Evolutionary conservation across 164 flowering plant genomes (phyloP).

Genomic region (Liriodendron chinense): DNA sequence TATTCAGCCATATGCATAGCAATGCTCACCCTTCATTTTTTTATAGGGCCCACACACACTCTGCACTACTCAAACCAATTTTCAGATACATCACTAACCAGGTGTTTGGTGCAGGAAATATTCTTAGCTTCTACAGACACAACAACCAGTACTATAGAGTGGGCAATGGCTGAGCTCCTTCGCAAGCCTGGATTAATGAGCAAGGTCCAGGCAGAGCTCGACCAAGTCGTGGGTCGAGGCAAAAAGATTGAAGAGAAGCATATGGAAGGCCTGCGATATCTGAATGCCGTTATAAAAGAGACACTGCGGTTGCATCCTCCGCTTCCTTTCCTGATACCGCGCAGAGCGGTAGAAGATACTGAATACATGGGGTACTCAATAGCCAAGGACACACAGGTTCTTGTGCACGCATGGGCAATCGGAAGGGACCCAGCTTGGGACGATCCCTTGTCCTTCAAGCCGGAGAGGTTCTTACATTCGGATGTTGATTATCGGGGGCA

Average conservation of each 20-base stretch:
- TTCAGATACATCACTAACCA: neutral
- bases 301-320: slow-evolving; percentile 29
- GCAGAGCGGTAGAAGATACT: slow-evolving; percentile 21
- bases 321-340: slow-evolving; percentile 30
- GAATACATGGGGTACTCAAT: slow-evolving; percentile 24
- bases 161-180: slow-evolving; percentile 18
- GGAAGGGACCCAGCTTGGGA: slow-evolving; percentile 28
- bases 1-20: no score
- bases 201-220: slow-evolving; percentile 20
- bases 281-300: slow-evolving; percentile 32
- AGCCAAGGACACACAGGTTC: slow-evolving; percentile 23
- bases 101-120: slow-evolving; percentile 6
- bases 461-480: slow-evolving; percentile 26
- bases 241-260: slow-evolving; percentile 23
- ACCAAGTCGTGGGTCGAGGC: slow-evolving; percentile 22
- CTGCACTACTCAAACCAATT: neutral
- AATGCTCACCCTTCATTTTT: neutral
- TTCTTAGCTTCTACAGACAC: slow-evolving; percentile 14
- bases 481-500: neutral
- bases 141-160: slow-evolving; percentile 9
- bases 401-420: slow-evolving; percentile 31
- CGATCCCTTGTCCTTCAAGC: slow-evolving; percentile 27
- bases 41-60: neutral
- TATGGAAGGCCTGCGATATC: slow-evolving; percentile 23
- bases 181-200: slow-evolving; percentile 4